Conservation (phyloP, 139 green algal species). For the Auxenochlorella protothecoides region DNA sequence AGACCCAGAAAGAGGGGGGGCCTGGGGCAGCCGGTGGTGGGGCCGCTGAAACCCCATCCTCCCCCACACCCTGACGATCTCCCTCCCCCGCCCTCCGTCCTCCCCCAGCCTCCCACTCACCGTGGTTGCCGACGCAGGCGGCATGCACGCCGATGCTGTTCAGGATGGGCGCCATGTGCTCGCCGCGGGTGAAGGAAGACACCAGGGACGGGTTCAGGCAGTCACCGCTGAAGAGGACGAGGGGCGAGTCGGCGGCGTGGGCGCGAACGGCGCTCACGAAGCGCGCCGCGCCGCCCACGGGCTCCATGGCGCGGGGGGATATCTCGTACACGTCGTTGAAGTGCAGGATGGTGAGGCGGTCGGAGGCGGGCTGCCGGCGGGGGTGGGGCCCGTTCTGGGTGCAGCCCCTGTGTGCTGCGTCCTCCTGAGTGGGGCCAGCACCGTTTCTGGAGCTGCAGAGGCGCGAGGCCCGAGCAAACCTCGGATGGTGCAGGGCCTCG, state of each 20-base stretch:
- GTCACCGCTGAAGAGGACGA: conserved; percentile 73
- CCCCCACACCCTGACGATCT: not conserved
- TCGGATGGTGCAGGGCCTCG: no score
- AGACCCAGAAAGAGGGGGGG: no score
- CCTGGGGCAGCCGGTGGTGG: not conserved
- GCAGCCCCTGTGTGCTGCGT: no score
- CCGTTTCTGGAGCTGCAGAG: not conserved
- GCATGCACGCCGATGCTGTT: conserved; percentile 50
- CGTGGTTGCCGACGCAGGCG: conserved; percentile 18
- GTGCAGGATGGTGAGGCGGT: conserved; percentile 40
- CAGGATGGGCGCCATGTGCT: conserved; percentile 69
- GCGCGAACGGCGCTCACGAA: conserved; percentile 16
- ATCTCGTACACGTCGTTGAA: conserved; percentile 73
- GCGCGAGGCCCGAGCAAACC: no score
- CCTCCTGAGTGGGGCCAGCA: not conserved
- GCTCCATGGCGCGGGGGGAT: conserved; percentile 33
- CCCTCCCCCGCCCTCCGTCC: not conserved
- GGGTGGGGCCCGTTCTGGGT: not conserved
- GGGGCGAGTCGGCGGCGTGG: conserved; percentile 19
- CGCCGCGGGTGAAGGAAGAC: conserved; percentile 54
- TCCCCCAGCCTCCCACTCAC: not conserved
- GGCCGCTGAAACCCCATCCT: not conserved
- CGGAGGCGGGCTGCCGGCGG: not conserved
- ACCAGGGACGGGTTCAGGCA: conserved; percentile 59
- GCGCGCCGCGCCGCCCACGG: conserved; percentile 48